A percentile compares a stretch with the other conserved stretches of the same genome.
Conservation (phyloP, 2,329 filamentous ascomycete species). For the Neoarthrinium moseri region DNA sequence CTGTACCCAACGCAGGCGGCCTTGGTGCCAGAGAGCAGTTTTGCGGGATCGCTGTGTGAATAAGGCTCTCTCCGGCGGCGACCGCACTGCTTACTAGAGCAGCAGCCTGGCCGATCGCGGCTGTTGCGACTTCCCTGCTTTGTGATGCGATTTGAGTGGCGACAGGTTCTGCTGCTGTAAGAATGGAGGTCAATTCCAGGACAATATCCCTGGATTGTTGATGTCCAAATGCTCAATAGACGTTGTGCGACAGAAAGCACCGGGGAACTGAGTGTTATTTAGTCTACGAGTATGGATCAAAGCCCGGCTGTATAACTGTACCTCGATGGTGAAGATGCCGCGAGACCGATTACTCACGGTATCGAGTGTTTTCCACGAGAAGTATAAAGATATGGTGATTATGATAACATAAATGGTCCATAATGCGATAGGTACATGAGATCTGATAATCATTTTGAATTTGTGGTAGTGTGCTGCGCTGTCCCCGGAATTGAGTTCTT, state of each 20-base stretch:
- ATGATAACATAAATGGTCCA: too few species aligned
- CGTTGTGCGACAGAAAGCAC: too few species aligned
- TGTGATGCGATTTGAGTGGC: neutral
- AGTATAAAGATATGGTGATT: too few species aligned
- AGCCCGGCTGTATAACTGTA: neutral
- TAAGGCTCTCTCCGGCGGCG: neutral
- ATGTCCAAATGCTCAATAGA: neutral
- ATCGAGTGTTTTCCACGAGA: too few species aligned
- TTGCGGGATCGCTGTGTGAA: neutral
- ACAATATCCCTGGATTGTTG: neutral
- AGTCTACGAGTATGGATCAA: neutral
- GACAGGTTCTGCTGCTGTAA: neutral
- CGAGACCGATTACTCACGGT: neutral
- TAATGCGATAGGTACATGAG: too few species aligned
- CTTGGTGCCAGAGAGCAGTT: too few species aligned
- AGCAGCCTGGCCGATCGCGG: neutral
- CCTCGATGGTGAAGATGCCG: slow-evolving; percentile 1
- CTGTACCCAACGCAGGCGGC: neutral
- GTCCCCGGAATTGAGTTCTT: neutral
- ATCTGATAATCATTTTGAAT: too few species aligned
- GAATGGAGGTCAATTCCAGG: neutral
- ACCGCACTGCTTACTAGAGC: neutral
- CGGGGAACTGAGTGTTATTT: neutral
- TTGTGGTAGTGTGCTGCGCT: neutral
- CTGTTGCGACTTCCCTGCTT: neutral